Conservation (phyloP, 225 moss, liverwort and hornwort genomes). For the Marchantia paleacea region DNA sequence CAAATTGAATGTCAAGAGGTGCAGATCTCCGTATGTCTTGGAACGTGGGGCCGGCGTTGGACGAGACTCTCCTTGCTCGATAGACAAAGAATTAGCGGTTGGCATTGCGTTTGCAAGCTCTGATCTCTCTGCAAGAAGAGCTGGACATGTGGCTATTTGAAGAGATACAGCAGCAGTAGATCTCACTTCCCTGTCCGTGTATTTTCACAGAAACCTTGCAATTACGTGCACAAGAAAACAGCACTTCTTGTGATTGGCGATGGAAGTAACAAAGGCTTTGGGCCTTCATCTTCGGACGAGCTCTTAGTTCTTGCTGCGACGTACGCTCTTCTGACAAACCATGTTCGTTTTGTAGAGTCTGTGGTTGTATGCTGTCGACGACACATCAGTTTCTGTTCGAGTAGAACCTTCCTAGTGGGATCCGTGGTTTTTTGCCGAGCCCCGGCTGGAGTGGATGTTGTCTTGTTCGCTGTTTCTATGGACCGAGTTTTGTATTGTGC, state of each 20-base stretch:
- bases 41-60: neutral
- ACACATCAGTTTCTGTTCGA: neutral
- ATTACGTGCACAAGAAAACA: slow-evolving; percentile 56
- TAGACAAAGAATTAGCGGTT: no score
- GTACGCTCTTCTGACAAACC: slow-evolving; percentile 42
- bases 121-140: neutral
- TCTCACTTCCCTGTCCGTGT: neutral
- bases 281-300: slow-evolving; percentile 61
- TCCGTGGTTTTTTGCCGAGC: no score
- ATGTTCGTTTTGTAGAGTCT: neutral
- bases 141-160: no score
- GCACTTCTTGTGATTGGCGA: slow-evolving; percentile 71
- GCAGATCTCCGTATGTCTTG: neutral
- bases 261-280: slow-evolving; percentile 50
- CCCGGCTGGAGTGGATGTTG: no score
- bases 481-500: neutral
- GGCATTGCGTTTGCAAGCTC: neutral
- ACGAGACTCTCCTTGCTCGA: neutral
- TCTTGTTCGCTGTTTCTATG: no score
- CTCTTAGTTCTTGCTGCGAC: slow-evolving; percentile 79
- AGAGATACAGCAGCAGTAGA: neutral
- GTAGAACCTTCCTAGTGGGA: neutral
- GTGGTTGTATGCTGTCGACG: neutral
- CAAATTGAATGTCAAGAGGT: neutral
- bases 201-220: slow-evolving; percentile 55